Evolutionary conservation across 2,329 filamentous ascomycete species (phyloP), one percentile per base, ranked within the genome.

Genomic region (Ceratocystis ficicola): DNA sequence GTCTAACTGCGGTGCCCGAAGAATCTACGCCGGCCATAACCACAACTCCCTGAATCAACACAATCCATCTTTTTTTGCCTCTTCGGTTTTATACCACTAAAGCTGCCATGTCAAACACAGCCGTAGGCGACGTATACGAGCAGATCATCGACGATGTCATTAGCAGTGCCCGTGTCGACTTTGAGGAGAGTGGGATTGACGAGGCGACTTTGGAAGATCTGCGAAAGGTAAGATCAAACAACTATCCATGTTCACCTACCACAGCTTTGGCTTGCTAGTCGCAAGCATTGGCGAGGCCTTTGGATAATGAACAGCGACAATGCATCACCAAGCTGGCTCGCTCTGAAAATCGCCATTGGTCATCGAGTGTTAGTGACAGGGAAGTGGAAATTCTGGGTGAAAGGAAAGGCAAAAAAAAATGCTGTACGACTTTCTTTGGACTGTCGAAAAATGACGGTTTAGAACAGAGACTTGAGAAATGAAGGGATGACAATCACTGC

Each of bases 131-230:
- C 70, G 87, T 97, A 73, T 99, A 96, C 76, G 81, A 86, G 76
- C 79, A 81, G 72, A 86, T 89, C 75, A 89, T 89, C 73, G 81
- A 87, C 69, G 90, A 94, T 78, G 91, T 99, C 74, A 90, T 97
- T 76, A 87, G 93, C 71, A 88, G 89, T 70, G 96, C 93, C 73
- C 84, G 89, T 73, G 89, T 93, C 73, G 94, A 97, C 77, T 97
- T 99, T 75, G 94, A 99, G 76, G 94, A 99, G 78, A 90, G 88
- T 71, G 94, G 94, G 72, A 88, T 97, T 70, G 90, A 95, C 72
- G 88, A 93, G 75, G 80, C 84, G 71, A 93, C 93, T 63, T 79
- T 99, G 72, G 85, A 93, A 70, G 90, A 96, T 75, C 80, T 99
- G 80, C 87, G 86, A 76, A 83, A 87, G 85, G 93, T 97, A 80